These are phyloP conservation scores for Rehmannia glutinosa DNA, from an alignment of 257 asterid species.

Conservation along the genomic window DNA sequence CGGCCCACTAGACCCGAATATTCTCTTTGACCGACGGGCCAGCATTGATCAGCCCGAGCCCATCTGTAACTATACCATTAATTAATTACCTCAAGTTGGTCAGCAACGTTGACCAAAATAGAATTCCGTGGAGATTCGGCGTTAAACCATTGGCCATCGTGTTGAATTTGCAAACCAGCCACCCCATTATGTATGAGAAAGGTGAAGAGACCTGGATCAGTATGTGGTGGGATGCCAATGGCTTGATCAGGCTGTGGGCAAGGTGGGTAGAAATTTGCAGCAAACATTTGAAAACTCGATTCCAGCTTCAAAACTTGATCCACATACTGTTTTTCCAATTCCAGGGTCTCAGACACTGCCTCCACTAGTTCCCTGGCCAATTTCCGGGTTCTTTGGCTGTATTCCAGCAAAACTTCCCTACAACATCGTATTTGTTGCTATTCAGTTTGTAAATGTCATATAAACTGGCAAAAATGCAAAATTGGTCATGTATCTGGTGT, in stretches of 20 bases:
- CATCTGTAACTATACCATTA: no score
- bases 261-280: conserved; percentile 33
- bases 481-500: no score
- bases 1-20: no score
- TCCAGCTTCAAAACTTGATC: conserved; percentile 24
- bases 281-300: conserved; percentile 32
- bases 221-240: conserved; percentile 41
- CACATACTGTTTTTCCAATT: conserved; percentile 10
- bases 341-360: conserved; percentile 8
- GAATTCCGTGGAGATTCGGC: conserved; percentile 25
- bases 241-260: conserved; percentile 47
- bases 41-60: no score
- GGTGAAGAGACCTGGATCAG: conserved; percentile 38
- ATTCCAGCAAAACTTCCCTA: conserved; percentile 28
- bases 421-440: background rate
- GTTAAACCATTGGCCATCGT: conserved; percentile 32
- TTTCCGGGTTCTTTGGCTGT: conserved; percentile 7
- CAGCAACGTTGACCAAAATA: conserved; percentile 33
- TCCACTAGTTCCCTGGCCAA: conserved; percentile 17
- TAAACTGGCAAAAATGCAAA: no score
- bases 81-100: conserved; percentile 24
- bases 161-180: conserved; percentile 34
- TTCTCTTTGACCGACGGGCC: no score
- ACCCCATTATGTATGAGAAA: conserved; percentile 32
- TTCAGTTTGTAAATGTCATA: background rate